Percentiles rank a stretch among this genome's conserved stretches.
phyloP scores from a whole-genome alignment of 2,329 filamentous ascomycete genomes.

The Colletotrichum brevisporum region DNA sequence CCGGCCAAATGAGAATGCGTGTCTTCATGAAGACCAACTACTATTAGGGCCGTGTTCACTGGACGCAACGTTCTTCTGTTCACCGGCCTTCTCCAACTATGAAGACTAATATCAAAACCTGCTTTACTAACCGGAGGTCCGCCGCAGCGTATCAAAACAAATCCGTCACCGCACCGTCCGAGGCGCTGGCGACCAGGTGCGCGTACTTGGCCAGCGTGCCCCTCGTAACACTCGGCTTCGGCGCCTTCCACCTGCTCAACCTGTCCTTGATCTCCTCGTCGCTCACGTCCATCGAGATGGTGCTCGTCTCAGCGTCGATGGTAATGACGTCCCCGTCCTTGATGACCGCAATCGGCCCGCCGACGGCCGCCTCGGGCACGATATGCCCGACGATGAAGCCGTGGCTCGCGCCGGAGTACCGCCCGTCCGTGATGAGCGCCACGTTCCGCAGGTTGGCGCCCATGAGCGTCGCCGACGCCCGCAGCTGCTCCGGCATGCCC shows the following conservation, averaged over 20 bases:
- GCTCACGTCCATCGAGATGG: constrained; percentile 74
- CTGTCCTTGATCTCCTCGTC: constrained; percentile 80
- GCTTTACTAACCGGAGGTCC: too few relatives aligned
- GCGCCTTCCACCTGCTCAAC: constrained; percentile 77
- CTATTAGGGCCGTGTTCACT: too few relatives aligned
- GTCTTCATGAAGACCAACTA: too few relatives aligned
- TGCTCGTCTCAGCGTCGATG: constrained; percentile 86
- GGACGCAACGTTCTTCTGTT: too few relatives aligned
- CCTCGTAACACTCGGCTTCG: constrained; percentile 80
- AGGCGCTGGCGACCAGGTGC: constrained; percentile 88
- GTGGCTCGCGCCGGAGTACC: constrained; percentile 90
- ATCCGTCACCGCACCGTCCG: constrained; percentile 92
- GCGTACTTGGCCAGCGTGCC: constrained; percentile 94
- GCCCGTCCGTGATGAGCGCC: constrained; percentile 91
- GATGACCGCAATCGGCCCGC: constrained; percentile 89
- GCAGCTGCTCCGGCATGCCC: constrained; percentile 96
- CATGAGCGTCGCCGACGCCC: constrained; percentile 91
- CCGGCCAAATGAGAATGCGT: too few relatives aligned
- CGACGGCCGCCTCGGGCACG: constrained; percentile 88
- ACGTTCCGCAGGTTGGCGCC: constrained; percentile 90
- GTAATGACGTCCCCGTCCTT: constrained; percentile 84
- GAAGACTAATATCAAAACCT: too few relatives aligned
- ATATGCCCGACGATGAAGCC: constrained; percentile 96
- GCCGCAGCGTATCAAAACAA: constrained; percentile 3
- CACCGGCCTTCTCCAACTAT: too few relatives aligned